phyloP scores from a whole-genome alignment of 495 filamentous ascomycete genomes.

The Apiosordaria backusii region DNA sequence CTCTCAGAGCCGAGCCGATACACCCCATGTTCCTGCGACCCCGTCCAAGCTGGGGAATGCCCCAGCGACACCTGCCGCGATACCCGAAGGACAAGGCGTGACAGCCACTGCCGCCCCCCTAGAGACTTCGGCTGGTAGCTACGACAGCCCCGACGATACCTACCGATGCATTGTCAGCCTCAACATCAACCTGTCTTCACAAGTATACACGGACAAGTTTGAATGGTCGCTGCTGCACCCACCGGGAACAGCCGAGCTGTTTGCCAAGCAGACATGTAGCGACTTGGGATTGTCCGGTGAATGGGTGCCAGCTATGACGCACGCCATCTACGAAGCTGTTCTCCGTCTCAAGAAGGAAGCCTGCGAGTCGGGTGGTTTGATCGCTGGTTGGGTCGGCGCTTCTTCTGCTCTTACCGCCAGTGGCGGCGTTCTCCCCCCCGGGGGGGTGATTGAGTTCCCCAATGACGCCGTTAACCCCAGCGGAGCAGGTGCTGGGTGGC shows the following conservation, averaged over 20 bases:
- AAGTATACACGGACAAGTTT: constrained; percentile 94
- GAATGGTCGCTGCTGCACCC: constrained; percentile 97
- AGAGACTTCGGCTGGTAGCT: constrained; percentile 17
- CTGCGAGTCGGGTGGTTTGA: constrained; percentile 78
- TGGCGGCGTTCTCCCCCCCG: constrained; percentile 35
- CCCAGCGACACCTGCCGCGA: constrained; percentile 18
- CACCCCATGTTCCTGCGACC: constrained; percentile 39
- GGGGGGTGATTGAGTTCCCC: constrained; percentile 61
- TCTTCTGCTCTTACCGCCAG: constrained; percentile 33
- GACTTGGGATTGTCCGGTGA: constrained; percentile 86
- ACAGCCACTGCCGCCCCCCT: constrained; percentile 29
- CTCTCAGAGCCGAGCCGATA: constrained; percentile 43
- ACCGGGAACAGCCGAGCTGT: constrained; percentile 84
- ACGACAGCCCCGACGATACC: constrained; percentile 76
- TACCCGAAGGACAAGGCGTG: constrained; percentile 26
- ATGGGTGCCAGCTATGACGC: constrained; percentile 90
- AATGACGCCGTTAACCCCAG: constrained; percentile 72
- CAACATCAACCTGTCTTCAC: constrained; percentile 88
- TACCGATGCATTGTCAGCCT: constrained; percentile 88
- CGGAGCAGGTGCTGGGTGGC: constrained; percentile 76
- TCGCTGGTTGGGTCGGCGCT: constrained; percentile 58
- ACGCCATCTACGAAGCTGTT: constrained; percentile 95
- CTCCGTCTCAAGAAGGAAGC: constrained; percentile 93
- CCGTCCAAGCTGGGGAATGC: constrained; percentile 27
- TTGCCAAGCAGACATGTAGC: constrained; percentile 86